Conservation (phyloP, 768 basidiomycete genomes). For the Vararia minispora region DNA sequence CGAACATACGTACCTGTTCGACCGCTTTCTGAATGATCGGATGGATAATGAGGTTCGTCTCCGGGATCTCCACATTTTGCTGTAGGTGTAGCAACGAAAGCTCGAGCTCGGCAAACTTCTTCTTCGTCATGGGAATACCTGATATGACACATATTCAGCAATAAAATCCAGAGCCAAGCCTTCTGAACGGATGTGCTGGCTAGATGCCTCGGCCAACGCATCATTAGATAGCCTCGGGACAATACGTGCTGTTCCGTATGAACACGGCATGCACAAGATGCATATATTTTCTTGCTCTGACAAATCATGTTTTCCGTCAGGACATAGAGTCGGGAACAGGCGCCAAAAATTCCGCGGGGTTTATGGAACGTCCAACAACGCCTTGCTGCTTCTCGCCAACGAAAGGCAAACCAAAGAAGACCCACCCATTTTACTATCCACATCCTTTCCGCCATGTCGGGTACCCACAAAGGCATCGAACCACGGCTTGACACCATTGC, state of each 20-base stretch:
- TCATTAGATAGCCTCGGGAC: too few relatives aligned
- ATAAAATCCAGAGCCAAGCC: slow-evolving; percentile 1
- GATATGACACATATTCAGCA: background rate
- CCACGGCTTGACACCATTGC: slow-evolving; percentile 93
- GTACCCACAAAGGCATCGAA: slow-evolving; percentile 96
- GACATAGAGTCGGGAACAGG: too few relatives aligned
- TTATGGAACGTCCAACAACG: too few relatives aligned
- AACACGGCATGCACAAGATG: too few relatives aligned
- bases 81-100: slow-evolving; percentile 89
- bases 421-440: slow-evolving; percentile 73
- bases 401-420: background rate
- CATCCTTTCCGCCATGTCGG: slow-evolving; percentile 63
- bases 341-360: too few relatives aligned
- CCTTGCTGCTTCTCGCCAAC: too few relatives aligned
- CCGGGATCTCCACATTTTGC: slow-evolving; percentile 98
- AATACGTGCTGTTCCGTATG: too few relatives aligned
- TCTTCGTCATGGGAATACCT: slow-evolving; percentile 97
- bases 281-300: too few relatives aligned
- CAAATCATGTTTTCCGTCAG: too few relatives aligned
- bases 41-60: slow-evolving; percentile 88
- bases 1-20: slow-evolving; percentile 32
- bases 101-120: slow-evolving; percentile 98
- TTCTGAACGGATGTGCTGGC: too few relatives aligned
- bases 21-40: slow-evolving; percentile 83
- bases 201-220: too few relatives aligned